phyloP scores from a whole-genome alignment of 305 asterid genomes.

The Fraxinus velutina region DNA sequence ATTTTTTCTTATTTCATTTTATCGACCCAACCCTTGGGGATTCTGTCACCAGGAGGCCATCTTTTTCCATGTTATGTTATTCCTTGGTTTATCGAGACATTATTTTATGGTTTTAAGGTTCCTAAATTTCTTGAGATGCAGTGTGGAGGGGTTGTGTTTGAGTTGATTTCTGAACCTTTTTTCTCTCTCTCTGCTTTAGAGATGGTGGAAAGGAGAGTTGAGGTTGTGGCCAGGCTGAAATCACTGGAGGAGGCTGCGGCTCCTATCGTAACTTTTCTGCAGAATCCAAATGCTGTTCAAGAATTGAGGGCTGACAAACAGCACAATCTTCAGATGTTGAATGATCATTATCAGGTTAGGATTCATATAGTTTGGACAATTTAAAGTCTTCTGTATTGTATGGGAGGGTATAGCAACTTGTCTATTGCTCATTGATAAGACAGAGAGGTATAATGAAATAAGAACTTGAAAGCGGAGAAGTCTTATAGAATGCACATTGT shows the following conservation, averaged over 20 bases:
- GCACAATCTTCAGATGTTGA: conserved; percentile 87
- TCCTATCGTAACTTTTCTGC: conserved; percentile 73
- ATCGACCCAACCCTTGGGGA: background rate
- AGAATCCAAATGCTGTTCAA: conserved; percentile 75
- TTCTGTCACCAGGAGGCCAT: background rate
- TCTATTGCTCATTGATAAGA: background rate
- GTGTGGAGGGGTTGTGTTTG: background rate
- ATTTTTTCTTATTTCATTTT: background rate
- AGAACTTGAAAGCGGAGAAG: background rate
- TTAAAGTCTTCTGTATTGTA: background rate
- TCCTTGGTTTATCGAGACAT: background rate
- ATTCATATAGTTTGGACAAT: background rate
- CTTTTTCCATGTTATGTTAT: background rate
- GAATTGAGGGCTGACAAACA: conserved; percentile 92
- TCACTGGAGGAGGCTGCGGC: conserved; percentile 88
- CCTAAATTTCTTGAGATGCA: background rate
- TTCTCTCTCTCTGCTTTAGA: conserved; percentile 19
- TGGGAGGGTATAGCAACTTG: background rate
- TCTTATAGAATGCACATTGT: background rate
- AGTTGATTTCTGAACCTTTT: background rate
- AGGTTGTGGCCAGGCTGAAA: conserved; percentile 51
- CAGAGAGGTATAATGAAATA: background rate
- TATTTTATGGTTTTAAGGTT: background rate
- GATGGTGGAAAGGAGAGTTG: conserved; percentile 54
- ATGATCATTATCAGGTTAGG: conserved; percentile 83